These are phyloP conservation scores for Umbilicaria muhlenbergii DNA, from an alignment of 495 filamentous ascomycete genomes.

Conservation along the genomic window DNA sequence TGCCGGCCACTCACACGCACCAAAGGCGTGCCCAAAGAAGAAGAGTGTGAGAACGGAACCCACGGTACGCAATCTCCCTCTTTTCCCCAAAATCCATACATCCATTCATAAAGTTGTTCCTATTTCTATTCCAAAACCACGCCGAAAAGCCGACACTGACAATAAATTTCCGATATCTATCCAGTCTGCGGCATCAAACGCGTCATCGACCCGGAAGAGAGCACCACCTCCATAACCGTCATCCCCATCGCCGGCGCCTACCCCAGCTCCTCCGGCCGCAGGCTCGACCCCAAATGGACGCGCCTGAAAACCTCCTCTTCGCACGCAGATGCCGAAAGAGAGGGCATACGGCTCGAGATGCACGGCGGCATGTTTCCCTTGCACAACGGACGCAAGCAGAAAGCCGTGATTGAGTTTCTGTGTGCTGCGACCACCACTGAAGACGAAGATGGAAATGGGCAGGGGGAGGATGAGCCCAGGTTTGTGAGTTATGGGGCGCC, in stretches of 20 bases:
- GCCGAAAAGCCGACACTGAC: no score
- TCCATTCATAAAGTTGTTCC: no score
- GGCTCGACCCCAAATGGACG: constrained; percentile 44
- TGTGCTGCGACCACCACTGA: constrained; percentile 33
- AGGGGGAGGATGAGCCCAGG: constrained; percentile 33
- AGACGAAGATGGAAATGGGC: constrained; percentile 18
- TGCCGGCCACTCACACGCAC: constrained; percentile 48
- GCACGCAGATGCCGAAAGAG: constrained; percentile 38
- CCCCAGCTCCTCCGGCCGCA: constrained; percentile 29
- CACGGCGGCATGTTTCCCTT: constrained; percentile 45
- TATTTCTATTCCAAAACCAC: no score
- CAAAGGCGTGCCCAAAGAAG: constrained; percentile 25
- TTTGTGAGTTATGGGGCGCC: constrained; percentile 51
- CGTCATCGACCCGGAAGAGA: constrained; percentile 24
- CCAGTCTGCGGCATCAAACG: constrained; percentile 72
- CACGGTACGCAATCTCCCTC: constrained; percentile 34
- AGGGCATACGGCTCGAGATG: constrained; percentile 58
- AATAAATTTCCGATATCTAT: no score
- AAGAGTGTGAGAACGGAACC: constrained; percentile 48
- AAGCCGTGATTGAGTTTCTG: constrained; percentile 66
- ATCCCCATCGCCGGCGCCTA: constrained; percentile 60
- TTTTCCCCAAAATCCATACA: not conserved
- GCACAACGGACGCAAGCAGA: constrained; percentile 25
- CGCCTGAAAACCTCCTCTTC: constrained; percentile 43
- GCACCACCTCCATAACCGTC: constrained; percentile 25